Evolutionary conservation across 2,329 filamentous ascomycete species (phyloP).

Genomic region (Fusarium algeriense): DNA sequence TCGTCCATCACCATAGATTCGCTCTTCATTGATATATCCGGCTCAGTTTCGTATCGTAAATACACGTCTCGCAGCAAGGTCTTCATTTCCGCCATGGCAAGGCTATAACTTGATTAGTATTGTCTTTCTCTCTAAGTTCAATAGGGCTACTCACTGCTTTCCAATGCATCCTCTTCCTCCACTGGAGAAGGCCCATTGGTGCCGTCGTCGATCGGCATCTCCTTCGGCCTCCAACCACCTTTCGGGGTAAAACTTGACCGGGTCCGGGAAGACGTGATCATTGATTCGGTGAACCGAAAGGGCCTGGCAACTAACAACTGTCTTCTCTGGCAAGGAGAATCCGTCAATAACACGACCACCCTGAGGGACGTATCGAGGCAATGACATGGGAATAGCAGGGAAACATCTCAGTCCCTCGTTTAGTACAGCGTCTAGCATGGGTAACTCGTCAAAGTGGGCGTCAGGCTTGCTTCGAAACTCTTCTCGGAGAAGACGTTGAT

Average conservation of each 20-base stretch:
- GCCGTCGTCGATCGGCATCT: constrained; percentile 74
- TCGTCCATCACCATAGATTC: constrained; percentile 74
- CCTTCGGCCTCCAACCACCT: constrained; percentile 83
- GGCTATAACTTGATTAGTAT: constrained; percentile 44
- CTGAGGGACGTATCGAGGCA: constrained; percentile 69
- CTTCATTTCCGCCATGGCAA: constrained; percentile 78
- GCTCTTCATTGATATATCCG: constrained; percentile 65
- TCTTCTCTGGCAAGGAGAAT: constrained; percentile 63
- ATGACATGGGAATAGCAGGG: constrained; percentile 74
- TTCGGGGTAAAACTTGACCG: constrained; percentile 82
- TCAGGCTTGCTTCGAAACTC: constrained; percentile 62
- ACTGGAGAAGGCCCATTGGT: constrained; percentile 75
- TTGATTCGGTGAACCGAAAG: constrained; percentile 71
- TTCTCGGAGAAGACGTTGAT: constrained; percentile 65
- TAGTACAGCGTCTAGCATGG: constrained; percentile 73
- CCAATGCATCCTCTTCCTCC: constrained; percentile 75
- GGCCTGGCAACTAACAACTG: constrained; percentile 71
- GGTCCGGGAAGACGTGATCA: constrained; percentile 78
- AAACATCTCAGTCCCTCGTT: constrained; percentile 72
- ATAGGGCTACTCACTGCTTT: constrained; percentile 68
- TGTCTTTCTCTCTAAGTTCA: neutral
- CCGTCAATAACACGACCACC: constrained; percentile 69
- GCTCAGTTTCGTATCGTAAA: constrained; percentile 66
- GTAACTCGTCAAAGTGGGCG: constrained; percentile 61
- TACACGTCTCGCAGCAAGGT: constrained; percentile 73